Base-by-base conservation (phyloP, 768 basidiomycete genomes). In the Agrocybe pediades region DNA sequence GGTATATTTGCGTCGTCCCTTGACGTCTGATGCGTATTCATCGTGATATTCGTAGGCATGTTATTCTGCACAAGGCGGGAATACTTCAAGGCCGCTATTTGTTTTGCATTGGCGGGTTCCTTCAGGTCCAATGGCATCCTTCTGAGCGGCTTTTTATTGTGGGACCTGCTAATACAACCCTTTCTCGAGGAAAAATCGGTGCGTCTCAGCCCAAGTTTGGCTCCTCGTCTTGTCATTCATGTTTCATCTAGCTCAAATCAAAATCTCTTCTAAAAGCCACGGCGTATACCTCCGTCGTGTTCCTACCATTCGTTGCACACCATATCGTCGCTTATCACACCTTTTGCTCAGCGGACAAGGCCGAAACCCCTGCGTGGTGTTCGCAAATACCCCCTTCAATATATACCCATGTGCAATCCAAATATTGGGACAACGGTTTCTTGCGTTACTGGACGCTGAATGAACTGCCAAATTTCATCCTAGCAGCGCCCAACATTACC, bases 391-490 rank as follows among this genome's bases (percentile, higher is more conserved):
- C 84, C 5, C 93, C 94, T 0, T 82, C 84, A 13, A 84, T 92
- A 51, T 99, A 98, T 68, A 72, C 82, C 9, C 82, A 92, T 64
- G 89, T 90, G 2, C 96, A 99, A 66, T 71, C 71, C 4, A 75
- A 79, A 49, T 98, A 98, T 68, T 99, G 96, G 97, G 78, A 89
- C 65, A 73, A 80, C 41, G 94, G 95, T 15, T 83, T 95, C 58
- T 69, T 99, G 56, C 82, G 77, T 2, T 98, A 98, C 69, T 99
- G 92, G 92, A 87, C 87, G 0, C 56, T 73, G 20, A 71, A 80
- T 25, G 95, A 99, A 69, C 61, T 93, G 2, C 97, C 97, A 42
- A 97, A 98, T 69, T 90, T 98, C 65, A 58, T 92, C 55, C 76
- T 98, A 51, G 84, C 88, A 15, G 62, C 82, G 0, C 96, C 96